Evolutionary conservation across 306 rosid species (phyloP).

Genomic region (Phaseolus lunatus): DNA sequence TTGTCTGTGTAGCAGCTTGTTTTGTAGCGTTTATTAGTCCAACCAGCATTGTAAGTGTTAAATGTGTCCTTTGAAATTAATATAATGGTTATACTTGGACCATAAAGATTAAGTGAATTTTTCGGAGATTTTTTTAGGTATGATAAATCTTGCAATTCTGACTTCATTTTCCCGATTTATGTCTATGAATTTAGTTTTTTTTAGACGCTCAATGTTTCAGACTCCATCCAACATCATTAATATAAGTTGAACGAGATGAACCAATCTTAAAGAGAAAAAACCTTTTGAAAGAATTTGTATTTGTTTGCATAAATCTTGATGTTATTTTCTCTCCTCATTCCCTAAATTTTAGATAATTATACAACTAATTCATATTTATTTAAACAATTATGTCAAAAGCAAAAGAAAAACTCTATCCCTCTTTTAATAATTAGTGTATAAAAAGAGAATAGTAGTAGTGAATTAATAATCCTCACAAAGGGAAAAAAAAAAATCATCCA

Average conservation of each 20-base stretch:
- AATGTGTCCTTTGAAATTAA: background rate
- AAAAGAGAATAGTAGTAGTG: no score
- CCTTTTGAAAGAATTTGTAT: background rate
- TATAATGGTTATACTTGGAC: background rate
- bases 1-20: background rate
- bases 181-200: background rate
- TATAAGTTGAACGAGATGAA: background rate
- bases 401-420: no score
- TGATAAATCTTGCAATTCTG: background rate
- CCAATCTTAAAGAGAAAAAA: background rate
- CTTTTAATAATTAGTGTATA: no score
- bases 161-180: background rate
- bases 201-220: background rate
- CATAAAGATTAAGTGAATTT: no score
- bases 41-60: background rate
- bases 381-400: no score
- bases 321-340: no score
- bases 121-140: no score
- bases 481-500: no score
- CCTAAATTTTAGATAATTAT: no score
- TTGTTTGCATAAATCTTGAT: no score
- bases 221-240: background rate
- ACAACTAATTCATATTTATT: no score
- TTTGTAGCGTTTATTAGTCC: constrained; percentile 35
- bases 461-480: no score